Conservation (phyloP, 129 eudicot species). For the Daucus carota region DH1_v3.0 NC_030383.2:52527001-52527500, state of each 20-base stretch:
- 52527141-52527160: not conserved
- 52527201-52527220: not conserved
- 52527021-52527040: not conserved
- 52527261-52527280: not conserved
- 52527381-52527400: constrained; percentile 97
- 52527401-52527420: constrained; percentile 85
- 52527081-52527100: not conserved
- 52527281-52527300: not conserved
- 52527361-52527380: constrained; percentile 88
- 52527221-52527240: not conserved
- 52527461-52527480: constrained; percentile 92
- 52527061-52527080: not conserved
- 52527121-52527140: not conserved
- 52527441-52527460: constrained; percentile 93
- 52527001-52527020: not conserved
- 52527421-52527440: constrained; percentile 88
- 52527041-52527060: not conserved
- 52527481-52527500: constrained; percentile 70
- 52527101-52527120: not conserved
- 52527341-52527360: constrained; percentile 97
- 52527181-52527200: not conserved
- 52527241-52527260: not conserved
- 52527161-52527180: not conserved
- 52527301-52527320: not conserved
- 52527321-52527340: constrained; percentile 40